phyloP scores from a whole-genome alignment of 73 alveolate species.

The Paramecium primaurelia region DNA sequence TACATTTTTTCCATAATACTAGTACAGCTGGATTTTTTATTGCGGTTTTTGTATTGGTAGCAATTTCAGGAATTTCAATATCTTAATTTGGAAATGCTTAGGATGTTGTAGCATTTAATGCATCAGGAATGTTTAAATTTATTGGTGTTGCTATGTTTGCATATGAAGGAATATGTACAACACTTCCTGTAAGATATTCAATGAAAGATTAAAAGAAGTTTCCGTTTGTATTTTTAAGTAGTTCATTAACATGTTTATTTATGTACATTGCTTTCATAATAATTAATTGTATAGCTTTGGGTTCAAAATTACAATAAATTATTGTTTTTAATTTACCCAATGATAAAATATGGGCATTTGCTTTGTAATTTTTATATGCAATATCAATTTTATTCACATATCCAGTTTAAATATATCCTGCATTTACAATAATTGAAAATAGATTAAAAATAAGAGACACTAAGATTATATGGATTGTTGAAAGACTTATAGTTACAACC shows the following conservation, averaged over 20 bases:
- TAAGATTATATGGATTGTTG: neutral
- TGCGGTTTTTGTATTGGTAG: neutral
- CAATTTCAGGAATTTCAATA: neutral
- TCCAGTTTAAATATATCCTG: conserved; percentile 31
- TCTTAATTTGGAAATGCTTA: neutral
- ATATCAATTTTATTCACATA: conserved; percentile 26
- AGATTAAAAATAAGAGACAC: neutral
- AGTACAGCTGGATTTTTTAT: conserved; percentile 28
- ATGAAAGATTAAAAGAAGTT: neutral
- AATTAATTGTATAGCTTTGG: conserved; percentile 15
- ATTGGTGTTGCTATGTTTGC: conserved; percentile 34
- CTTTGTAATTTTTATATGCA: neutral
- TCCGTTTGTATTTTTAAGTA: neutral
- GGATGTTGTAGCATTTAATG: neutral
- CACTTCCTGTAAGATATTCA: conserved; percentile 32
- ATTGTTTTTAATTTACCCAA: neutral
- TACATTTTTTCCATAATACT: conserved; percentile 4
- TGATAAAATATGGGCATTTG: neutral
- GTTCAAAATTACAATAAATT: neutral
- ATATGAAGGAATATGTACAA: conserved; percentile 38
- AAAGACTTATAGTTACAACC: neutral
- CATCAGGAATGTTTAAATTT: neutral
- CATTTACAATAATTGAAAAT: neutral
- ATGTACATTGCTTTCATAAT: neutral
- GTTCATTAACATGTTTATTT: neutral